Evolutionary conservation across 2,329 filamentous ascomycete species (phyloP), one percentile per base, ranked within the genome.

Genomic region (Fusarium verrucosum): DNA sequence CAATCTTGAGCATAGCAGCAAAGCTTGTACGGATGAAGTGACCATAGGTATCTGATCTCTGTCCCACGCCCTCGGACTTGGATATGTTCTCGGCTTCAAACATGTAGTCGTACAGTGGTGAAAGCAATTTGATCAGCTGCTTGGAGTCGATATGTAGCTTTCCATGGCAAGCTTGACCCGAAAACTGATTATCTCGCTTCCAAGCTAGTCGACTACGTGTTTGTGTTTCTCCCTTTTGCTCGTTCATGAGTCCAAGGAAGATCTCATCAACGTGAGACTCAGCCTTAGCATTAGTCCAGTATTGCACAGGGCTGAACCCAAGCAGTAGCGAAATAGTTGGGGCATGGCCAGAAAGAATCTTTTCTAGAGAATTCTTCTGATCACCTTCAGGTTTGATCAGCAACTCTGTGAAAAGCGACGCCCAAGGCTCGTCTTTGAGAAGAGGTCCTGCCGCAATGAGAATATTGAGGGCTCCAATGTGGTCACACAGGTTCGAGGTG

Each of bases 371-470:
- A 19, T 70, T 50, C 35, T 73, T 62, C 14, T 69, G 62, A 9
- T 69, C 61, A 3, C 51, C 65, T 26, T 63, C 60, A 17, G 58
- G 70, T n/a, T 75, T 75, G 16, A 80, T 41, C 10, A 85, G 69
- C 10, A 77, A 69, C 54, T 87, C 82, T 0, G 79, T 85, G 59
- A 80, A 82, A 1, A 89, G 52, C 0, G 79, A 79, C 7, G 85
- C 80, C 64, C 77, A 81, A 2, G 78, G 73, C 3, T 69, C 62
- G 9, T 73, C 46, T 7, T 77, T 78, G 10, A 89, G 74, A 10
- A 89, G 62, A 3, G 84, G 83, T 0, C 74, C 65, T 0, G 80
- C 73, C 1, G 84, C 50, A 71, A 85, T 66, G 20, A 79, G 58
- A 7, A 79, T 65, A 20, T 78, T 75, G 16, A 81, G 60, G 4